Conservation (phyloP, 2,329 filamentous ascomycete genomes). For the Fusarium illudens region DNA sequence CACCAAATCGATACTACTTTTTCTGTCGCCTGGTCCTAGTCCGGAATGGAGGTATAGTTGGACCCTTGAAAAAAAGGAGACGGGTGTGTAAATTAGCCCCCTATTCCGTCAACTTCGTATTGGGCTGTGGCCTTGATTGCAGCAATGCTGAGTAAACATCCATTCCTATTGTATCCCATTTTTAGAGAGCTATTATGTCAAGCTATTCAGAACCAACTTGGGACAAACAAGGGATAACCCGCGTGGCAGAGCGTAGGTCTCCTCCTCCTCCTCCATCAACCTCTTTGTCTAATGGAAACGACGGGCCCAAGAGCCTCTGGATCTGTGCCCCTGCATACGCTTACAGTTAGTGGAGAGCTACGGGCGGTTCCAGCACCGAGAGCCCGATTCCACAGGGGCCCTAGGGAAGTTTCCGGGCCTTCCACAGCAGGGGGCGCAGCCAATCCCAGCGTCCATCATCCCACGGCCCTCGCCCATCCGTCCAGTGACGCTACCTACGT, state of each 20-base stretch:
- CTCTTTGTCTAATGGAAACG: background rate
- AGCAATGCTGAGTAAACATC: background rate
- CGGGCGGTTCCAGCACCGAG: conserved; percentile 26
- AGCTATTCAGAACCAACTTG: background rate
- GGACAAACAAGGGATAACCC: background rate
- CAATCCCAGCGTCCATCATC: conserved; percentile 38
- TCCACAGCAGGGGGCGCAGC: conserved; percentile 10
- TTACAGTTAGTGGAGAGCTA: conserved; percentile 17
- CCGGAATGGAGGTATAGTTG: background rate
- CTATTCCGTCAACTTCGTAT: conserved; percentile 22
- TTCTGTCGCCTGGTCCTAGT: background rate
- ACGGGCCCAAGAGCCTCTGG: background rate
- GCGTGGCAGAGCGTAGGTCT: background rate
- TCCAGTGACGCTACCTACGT: conserved; percentile 27
- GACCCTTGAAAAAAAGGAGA: conserved; percentile 21
- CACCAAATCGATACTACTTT: background rate
- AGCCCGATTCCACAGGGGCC: conserved; percentile 26
- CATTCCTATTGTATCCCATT: background rate
- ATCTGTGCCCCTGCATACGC: conserved; percentile 32
- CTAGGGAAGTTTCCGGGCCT: background rate
- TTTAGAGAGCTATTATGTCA: background rate
- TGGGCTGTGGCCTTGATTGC: background rate
- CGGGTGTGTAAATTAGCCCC: conserved; percentile 32
- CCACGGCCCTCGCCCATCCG: conserved; percentile 17
- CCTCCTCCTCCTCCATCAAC: background rate